Conservation (phyloP, 176 grass and related monocot genomes). For the Oryza officinalis region DNA sequence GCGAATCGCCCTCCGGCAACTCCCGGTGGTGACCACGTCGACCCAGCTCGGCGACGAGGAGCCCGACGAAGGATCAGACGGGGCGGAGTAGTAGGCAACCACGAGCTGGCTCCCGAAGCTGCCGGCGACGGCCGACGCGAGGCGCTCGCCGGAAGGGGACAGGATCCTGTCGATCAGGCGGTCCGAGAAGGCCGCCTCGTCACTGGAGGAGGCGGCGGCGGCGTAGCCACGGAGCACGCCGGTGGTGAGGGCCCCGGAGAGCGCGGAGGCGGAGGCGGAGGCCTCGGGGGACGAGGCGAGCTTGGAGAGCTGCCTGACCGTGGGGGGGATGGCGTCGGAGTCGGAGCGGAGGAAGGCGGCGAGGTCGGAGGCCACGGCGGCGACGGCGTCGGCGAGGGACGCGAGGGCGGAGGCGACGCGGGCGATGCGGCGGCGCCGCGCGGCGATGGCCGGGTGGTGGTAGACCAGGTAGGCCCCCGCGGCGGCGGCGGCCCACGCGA, state of each 20-base stretch:
- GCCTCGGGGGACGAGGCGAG: conserved; percentile 62
- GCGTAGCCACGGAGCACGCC: conserved; percentile 51
- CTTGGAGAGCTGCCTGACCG: conserved; percentile 59
- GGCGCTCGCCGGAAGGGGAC: conserved; percentile 52
- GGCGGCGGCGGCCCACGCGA: conserved; percentile 35
- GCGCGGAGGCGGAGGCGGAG: conserved; percentile 40
- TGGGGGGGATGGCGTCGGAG: conserved; percentile 46
- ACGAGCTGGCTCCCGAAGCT: conserved; percentile 69
- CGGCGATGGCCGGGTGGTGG: conserved; percentile 54
- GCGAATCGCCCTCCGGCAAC: conserved; percentile 44
- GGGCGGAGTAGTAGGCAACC: conserved; percentile 53
- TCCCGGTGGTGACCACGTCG: conserved; percentile 43
- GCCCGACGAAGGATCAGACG: conserved; percentile 12
- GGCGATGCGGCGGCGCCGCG: conserved; percentile 48
- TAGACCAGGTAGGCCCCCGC: conserved; percentile 50
- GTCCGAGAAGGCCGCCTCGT: conserved; percentile 31
- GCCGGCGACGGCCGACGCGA: conserved; percentile 60
- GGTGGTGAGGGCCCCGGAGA: conserved; percentile 55
- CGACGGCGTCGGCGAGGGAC: conserved; percentile 54
- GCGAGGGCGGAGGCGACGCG: conserved; percentile 48
- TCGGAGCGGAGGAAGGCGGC: conserved; percentile 54
- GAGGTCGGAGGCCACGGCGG: conserved; percentile 49
- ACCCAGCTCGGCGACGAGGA: conserved; percentile 47
- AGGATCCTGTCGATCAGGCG: conserved; percentile 62
- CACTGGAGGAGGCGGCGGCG: neutral